A percentile compares a stretch with the other conserved stretches of the same genome.
Conservation (phyloP, 148 eudicot species). For the Rhododendron vialii region DNA sequence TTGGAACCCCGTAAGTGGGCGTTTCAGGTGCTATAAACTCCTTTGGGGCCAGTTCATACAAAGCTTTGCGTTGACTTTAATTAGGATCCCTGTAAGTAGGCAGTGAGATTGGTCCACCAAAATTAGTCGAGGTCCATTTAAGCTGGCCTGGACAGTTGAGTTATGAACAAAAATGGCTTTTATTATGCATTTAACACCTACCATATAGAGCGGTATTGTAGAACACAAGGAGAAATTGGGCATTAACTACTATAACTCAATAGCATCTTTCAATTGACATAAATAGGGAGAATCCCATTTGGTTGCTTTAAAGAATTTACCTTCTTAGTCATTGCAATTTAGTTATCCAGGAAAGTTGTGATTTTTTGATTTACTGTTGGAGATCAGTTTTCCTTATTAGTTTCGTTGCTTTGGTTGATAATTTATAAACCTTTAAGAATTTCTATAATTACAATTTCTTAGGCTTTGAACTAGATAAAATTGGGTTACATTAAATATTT, state of each 20-base stretch:
- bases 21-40: no score
- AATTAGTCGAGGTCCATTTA: no score
- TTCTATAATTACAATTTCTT: not conserved
- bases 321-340: not conserved
- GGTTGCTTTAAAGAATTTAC: not conserved
- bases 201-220: not conserved
- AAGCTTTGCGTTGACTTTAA: no score
- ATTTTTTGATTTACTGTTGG: not conserved
- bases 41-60: no score
- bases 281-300: not conserved
- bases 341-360: not conserved
- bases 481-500: not conserved
- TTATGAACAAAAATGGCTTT: not conserved
- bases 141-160: no score
- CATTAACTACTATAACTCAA: not conserved
- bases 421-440: not conserved
- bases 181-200: not conserved
- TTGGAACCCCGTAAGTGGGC: no score
- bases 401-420: not conserved
- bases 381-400: not conserved
- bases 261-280: not conserved
- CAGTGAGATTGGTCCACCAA: no score
- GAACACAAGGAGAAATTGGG: not conserved
- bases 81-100: no score
- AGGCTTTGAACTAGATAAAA: not conserved